Base-by-base conservation (phyloP, 129 eudicot species). In the Centella asiatica region DNA sequence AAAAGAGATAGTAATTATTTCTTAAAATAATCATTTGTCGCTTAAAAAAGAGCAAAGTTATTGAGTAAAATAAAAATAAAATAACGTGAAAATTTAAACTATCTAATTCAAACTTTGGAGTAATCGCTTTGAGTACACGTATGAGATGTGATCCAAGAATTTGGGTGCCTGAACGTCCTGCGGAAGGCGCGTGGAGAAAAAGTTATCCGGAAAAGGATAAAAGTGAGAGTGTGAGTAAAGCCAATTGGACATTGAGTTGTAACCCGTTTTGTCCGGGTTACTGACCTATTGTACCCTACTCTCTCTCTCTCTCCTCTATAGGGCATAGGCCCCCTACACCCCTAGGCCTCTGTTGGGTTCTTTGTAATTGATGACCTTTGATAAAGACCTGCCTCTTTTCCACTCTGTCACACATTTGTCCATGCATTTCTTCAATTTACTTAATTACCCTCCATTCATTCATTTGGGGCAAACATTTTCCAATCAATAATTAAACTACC, bases 181-280 rank as follows among this genome's bases (percentile, higher is more conserved):
- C 2, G 2, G 25, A 12, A 73, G 56, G 71, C 74, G 79, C 79
- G 79, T 68, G 71, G 70, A 66, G 10, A 67, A 52, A n/a, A 60
- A 54, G 67, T 4, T 7, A 51, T 19, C 55, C 31, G 26, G 46
- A 64, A 52, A 24, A 54, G 62, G 69, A 66, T 46, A 73, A 69
- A 72, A 29, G 63, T 23, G 17, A 57, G 63, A 68, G 56, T 60
- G 25, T 67, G 61, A 44, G 61, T 69, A 72, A 46, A 14, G 63
- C 34, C 65, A 67, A 71, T 57, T 50, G 84, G 80, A 69, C 71
- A 72, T 55, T 71, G 72, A 58, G 94, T 79, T 65, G 80, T 60
- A 80, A 80, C 87, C 90, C 95, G 85, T 80, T 80, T 82, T 79
- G 75, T 77, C 80, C 84, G 82, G 89, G 84, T 80, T 77, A 69